These are phyloP conservation scores for Apodospora peruviana DNA, from an alignment of 495 filamentous ascomycete genomes.

Conservation along the genomic window DNA sequence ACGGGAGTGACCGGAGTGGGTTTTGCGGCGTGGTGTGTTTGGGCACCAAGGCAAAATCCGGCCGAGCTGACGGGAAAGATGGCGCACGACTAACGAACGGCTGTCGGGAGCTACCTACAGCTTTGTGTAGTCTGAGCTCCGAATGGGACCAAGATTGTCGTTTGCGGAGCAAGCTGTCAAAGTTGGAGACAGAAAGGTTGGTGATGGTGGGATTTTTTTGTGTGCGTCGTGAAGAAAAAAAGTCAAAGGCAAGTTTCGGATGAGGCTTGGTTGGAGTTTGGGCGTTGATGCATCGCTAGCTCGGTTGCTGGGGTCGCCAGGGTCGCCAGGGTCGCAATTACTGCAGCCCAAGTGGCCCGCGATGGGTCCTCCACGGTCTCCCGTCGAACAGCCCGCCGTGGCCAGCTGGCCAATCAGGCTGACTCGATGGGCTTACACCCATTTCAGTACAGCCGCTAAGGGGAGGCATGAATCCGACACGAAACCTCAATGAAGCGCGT, in stretches of 20 bases:
- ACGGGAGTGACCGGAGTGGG: constrained; percentile 7
- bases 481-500: constrained; percentile 27
- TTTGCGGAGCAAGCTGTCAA: no score
- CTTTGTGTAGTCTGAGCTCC: no score
- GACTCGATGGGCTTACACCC: constrained; percentile 2
- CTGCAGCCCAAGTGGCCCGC: background rate
- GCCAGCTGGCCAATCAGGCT: constrained; percentile 17
- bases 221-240: constrained; percentile 9
- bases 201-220: no score
- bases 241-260: constrained; percentile 7
- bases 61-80: constrained; percentile 17
- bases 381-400: constrained; percentile 18
- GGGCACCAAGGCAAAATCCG: constrained; percentile 25
- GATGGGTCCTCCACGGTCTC: no score
- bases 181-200: no score
- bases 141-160: no score
- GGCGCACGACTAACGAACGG: no score
- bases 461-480: constrained; percentile 15
- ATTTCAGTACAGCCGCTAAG: constrained; percentile 5
- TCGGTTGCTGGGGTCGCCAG: constrained; percentile 12
- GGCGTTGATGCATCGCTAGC: constrained; percentile 18
- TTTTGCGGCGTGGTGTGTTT: constrained; percentile 10
- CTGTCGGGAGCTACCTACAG: no score
- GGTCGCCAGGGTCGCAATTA: constrained; percentile 3
- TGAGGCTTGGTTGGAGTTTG: constrained; percentile 21